These are phyloP conservation scores for Bolboschoenus planiculmis DNA, from an alignment of 176 grass and related monocot genomes.

Conservation along the genomic window DNA sequence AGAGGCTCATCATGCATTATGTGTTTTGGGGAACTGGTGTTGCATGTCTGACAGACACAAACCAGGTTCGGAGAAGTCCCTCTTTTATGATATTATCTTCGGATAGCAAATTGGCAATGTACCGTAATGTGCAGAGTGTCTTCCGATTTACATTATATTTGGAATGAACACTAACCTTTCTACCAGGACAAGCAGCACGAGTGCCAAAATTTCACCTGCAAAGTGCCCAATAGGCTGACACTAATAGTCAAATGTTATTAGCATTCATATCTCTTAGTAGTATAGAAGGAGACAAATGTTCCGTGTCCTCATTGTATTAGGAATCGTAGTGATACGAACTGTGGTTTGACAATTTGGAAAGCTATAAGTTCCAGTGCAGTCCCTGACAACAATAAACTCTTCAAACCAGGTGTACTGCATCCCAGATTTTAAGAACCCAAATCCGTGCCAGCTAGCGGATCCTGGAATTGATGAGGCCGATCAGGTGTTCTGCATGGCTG, in stretches of 20 bases:
- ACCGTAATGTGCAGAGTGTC: slow-evolving; percentile 15
- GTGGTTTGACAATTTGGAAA: neutral
- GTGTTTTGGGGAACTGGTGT: slow-evolving; percentile 89
- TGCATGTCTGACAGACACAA: slow-evolving; percentile 60
- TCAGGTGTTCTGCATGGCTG: slow-evolving; percentile 66
- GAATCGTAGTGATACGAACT: neutral
- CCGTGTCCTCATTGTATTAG: neutral
- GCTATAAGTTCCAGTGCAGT: neutral
- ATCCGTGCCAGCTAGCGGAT: slow-evolving; percentile 59
- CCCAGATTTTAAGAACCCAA: slow-evolving; percentile 49
- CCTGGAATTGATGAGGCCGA: slow-evolving; percentile 60
- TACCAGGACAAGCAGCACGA: neutral
- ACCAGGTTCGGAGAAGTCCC: slow-evolving; percentile 17
- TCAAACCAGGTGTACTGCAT: slow-evolving; percentile 34
- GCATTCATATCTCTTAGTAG: neutral
- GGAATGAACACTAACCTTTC: neutral
- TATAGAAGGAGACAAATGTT: neutral
- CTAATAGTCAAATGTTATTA: neutral
- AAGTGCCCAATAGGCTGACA: neutral
- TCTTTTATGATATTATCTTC: neutral
- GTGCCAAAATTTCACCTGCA: neutral
- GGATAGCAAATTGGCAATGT: neutral
- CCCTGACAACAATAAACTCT: neutral
- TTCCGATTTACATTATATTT: slow-evolving; percentile 6
- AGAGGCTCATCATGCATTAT: slow-evolving; percentile 65